Percentiles rank a stretch among this genome's conserved stretches.
Evolutionary conservation across 768 basidiomycete genomes (phyloP).

Genomic region (Lyophyllum shimeji): DNA sequence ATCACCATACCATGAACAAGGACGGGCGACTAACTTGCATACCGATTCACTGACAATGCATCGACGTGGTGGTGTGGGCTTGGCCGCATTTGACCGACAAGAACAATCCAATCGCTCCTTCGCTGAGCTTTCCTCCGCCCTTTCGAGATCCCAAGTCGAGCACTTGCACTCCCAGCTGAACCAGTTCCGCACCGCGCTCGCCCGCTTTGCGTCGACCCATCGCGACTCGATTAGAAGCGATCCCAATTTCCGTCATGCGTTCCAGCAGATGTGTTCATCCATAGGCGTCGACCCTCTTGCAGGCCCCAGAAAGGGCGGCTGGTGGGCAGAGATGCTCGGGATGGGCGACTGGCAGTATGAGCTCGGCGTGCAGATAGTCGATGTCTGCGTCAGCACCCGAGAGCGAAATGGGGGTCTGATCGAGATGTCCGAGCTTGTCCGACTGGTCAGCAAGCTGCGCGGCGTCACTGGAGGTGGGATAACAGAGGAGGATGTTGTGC

Average conservation of each 20-base stretch:
- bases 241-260: constrained; percentile 86
- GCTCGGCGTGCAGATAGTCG: constrained; percentile 93
- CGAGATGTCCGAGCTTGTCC: constrained; percentile 80
- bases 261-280: constrained; percentile 93
- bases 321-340: constrained; percentile 89
- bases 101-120: constrained; percentile 80
- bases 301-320: constrained; percentile 80
- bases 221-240: constrained; percentile 81
- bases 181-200: constrained; percentile 80
- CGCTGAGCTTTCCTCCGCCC: constrained; percentile 73
- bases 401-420: constrained; percentile 93
- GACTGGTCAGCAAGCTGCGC: constrained; percentile 75
- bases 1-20: background rate
- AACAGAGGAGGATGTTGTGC: constrained; percentile 81
- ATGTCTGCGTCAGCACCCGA: constrained; percentile 84
- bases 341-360: constrained; percentile 96
- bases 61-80: constrained; percentile 76
- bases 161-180: constrained; percentile 79
- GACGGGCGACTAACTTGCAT: background rate
- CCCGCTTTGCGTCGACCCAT: constrained; percentile 80
- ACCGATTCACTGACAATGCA: constrained; percentile 45
- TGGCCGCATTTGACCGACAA: constrained; percentile 90
- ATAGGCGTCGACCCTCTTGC: constrained; percentile 95
- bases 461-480: constrained; percentile 67
- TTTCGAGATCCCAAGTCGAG: constrained; percentile 76